Conservation (phyloP, 2,329 filamentous ascomycete genomes). For the Fusarium palustre region DNA sequence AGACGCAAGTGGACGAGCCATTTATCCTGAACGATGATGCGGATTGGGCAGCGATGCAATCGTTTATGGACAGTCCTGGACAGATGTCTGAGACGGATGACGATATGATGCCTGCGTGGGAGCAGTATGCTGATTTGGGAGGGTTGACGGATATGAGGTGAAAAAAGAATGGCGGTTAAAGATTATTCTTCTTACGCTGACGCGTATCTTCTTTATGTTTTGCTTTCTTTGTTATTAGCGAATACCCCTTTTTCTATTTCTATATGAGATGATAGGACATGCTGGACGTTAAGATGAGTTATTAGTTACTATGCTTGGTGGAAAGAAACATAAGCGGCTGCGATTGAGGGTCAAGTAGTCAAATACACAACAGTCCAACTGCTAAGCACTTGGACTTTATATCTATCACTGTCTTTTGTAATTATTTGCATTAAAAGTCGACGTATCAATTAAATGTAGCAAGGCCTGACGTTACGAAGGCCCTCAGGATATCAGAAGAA, state of each 20-base stretch:
- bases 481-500: no score
- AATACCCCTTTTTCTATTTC: conserved; percentile 44
- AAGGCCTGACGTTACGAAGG: no score
- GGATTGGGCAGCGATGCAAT: conserved; percentile 55
- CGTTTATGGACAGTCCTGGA: conserved; percentile 49
- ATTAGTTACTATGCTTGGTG: conserved; percentile 24
- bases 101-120: conserved; percentile 55
- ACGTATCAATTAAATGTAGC: no score
- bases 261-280: conserved; percentile 26
- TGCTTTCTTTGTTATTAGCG: conserved; percentile 21
- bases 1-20: conserved; percentile 41
- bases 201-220: conserved; percentile 15
- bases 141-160: conserved; percentile 57
- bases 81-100: conserved; percentile 34
- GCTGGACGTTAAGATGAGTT: conserved; percentile 27
- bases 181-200: conserved; percentile 23
- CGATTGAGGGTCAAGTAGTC: background rate
- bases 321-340: background rate
- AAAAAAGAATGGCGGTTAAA: conserved; percentile 13
- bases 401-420: background rate
- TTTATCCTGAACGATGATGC: conserved; percentile 48
- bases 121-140: conserved; percentile 60
- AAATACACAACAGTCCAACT: background rate
- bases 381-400: background rate
- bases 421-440: background rate